Base-by-base conservation (phyloP, 768 basidiomycete genomes). In the Austroboletus festivus region DNA sequence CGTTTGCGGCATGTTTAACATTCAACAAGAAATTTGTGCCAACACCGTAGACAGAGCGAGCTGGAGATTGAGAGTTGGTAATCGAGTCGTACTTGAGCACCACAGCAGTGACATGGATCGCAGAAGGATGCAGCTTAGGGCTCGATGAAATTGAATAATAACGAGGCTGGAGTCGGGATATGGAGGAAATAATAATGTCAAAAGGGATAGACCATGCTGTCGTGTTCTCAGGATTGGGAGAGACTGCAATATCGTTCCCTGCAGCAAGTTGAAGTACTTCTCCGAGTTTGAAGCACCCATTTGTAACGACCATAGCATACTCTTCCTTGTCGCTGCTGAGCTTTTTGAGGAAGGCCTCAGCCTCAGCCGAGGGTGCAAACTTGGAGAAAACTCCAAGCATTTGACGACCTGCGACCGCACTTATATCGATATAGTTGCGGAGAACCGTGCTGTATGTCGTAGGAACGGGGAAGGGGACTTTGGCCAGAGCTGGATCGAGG, bases 71-170 rank as follows among this genome's bases (percentile, higher is more conserved):
- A 5, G 78, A 65, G 51, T 71, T 78, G 28, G 76, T 66, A 12
- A 81, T 60, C 22, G 86, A 85, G 65, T 94, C 76, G 69, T 95
- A 98, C 67, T 93, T 92, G 65, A 98, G 83, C 10, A 98, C 92
- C 44, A 99, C 96, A 46, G 82, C 88, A 15, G 96, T 99, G 59
- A 93, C 85, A 68, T 99, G 96, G 57, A 99, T 92, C 8, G 86
- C 74, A 51, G 79, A 83, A n/a, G 94, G 82, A 67, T 92, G 66
- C 10, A 97, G 73, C 68, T 98, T 98, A 37, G 96, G 93, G 53
- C 90, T 93, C 18, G 94, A 97, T 9, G 96, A 97, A 68, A 99
- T 98, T 28, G 96, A 99, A 70, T 95, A 99, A 74, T 89, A 99
- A 47, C 96, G 87, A 28, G 96, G 93, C 66, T 98, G 95, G 18